Conservation (phyloP, 441 rosid species). For the Codiaeum variegatum region DNA sequence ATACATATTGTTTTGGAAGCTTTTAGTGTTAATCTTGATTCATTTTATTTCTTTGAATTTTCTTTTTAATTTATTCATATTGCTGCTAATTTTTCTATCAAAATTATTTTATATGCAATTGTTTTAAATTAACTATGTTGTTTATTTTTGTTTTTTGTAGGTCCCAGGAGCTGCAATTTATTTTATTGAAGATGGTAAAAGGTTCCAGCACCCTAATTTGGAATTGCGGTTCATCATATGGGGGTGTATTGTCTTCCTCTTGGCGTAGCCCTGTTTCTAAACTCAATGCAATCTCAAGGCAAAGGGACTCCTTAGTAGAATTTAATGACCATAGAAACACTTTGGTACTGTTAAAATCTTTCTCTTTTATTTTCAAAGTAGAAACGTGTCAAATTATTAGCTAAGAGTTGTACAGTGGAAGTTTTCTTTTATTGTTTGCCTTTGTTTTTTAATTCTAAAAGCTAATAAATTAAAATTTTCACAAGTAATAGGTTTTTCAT, state of each 20-base stretch:
- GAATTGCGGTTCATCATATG: background rate
- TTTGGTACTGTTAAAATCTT: background rate
- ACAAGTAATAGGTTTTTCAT: background rate
- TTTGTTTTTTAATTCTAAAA: background rate
- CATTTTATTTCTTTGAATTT: too few species aligned
- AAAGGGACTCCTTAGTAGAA: background rate
- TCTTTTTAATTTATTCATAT: too few species aligned
- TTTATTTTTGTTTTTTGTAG: constrained; percentile 27
- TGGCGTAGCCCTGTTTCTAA: background rate
- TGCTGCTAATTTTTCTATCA: too few species aligned
- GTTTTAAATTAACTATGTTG: background rate
- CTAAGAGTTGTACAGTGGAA: background rate
- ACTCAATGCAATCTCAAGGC: background rate
- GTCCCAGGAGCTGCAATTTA: constrained; percentile 76
- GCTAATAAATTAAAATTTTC: constrained; percentile 1
- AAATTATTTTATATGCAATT: background rate
- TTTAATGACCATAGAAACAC: background rate
- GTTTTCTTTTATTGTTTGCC: background rate
- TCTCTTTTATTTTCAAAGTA: background rate
- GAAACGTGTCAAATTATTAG: background rate
- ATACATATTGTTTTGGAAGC: too few species aligned
- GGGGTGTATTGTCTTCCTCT: background rate
- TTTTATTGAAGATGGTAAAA: constrained; percentile 87
- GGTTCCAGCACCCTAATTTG: constrained; percentile 41
- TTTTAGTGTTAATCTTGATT: too few species aligned